Evolutionary conservation across 192 early-diverging fungal genomes (phyloP).

Genomic region (Coemansia sp.): DNA sequence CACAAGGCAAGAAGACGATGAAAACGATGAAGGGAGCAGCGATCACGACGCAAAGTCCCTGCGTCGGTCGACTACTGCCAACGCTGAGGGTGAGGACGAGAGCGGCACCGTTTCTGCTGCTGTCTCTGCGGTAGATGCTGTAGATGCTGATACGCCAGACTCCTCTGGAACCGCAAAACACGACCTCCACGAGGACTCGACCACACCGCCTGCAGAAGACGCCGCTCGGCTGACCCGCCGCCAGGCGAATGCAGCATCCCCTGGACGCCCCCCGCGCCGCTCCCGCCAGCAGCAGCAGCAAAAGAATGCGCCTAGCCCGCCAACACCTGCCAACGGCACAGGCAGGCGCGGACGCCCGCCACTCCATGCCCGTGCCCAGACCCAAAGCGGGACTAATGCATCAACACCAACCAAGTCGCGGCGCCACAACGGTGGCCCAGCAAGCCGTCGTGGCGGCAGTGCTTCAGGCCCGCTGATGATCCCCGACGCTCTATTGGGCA

Average conservation of each 20-base stretch:
- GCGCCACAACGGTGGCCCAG: background rate
- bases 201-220: constrained; percentile 5
- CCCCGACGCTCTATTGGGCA: background rate
- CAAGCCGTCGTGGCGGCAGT: background rate
- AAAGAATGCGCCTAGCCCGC: background rate
- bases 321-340: background rate
- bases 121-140: background rate
- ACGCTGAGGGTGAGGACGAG: constrained; percentile 6
- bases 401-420: constrained; percentile 4
- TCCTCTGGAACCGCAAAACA: background rate
- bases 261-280: constrained; percentile 7
- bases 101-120: background rate
- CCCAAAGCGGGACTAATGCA: background rate
- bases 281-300: constrained; percentile 12
- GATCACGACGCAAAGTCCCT: constrained; percentile 7
- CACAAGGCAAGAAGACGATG: constrained; percentile 4
- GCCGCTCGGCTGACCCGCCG: background rate
- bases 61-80: background rate
- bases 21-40: background rate
- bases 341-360: constrained; percentile 25
- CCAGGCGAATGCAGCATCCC: background rate
- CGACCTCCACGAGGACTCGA: background rate
- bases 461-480: background rate
- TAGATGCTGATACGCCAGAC: background rate
- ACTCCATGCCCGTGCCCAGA: constrained; percentile 11